phyloP scores from a whole-genome alignment of 169 alveolate genomes.

The Cystoisospora suis region DNA sequence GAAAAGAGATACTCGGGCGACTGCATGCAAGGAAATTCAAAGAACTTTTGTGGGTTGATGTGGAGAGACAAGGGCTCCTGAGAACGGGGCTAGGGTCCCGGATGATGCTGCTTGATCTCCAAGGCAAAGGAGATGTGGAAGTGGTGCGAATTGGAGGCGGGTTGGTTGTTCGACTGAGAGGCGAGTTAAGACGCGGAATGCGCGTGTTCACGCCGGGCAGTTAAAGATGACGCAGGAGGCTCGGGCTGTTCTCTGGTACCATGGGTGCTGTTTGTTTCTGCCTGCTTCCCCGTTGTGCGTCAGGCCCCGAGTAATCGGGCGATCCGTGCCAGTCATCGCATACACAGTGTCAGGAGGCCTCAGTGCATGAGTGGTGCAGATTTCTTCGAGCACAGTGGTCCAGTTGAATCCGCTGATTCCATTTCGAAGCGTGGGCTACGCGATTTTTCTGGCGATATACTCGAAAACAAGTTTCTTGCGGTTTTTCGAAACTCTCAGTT shows the following conservation, averaged over 20 bases:
- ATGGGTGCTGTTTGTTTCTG: neutral
- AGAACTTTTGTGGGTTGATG: conserved; percentile 5
- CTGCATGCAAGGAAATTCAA: neutral
- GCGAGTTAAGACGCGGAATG: neutral
- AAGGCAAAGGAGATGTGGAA: neutral
- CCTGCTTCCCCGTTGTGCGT: neutral
- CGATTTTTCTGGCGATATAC: too few species aligned
- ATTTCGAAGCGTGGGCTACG: too few species aligned
- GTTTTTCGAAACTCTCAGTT: too few species aligned
- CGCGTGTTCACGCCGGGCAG: neutral
- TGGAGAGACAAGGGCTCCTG: conserved; percentile 31
- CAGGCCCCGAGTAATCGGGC: too few species aligned
- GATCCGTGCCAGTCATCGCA: too few species aligned
- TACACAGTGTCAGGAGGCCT: too few species aligned
- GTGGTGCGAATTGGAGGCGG: neutral
- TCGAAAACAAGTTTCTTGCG: too few species aligned
- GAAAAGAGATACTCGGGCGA: neutral
- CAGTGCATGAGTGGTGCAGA: too few species aligned
- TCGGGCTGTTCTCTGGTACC: neutral
- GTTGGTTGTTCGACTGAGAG: neutral
- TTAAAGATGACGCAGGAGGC: neutral
- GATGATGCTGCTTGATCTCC: conserved; percentile 10
- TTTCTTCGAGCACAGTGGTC: too few species aligned
- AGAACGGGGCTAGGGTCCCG: conserved; percentile 4
- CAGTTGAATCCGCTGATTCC: too few species aligned